Evolutionary conservation across 1,284 basidiomycete species (phyloP).

Genomic region (Pholiota adiposa): DNA sequence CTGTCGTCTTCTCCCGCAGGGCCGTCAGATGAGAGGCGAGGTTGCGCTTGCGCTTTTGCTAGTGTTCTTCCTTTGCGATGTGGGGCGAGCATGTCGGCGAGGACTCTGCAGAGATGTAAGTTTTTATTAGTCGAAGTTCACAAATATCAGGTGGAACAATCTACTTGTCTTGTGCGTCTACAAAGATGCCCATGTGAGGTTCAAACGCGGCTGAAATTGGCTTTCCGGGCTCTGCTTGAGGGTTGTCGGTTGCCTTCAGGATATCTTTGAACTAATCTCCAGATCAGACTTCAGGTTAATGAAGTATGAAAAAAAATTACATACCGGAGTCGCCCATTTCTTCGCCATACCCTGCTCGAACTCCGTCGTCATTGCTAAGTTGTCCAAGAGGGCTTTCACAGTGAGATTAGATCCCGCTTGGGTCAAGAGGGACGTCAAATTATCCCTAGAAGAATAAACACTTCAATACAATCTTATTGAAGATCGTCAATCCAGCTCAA

Average conservation of each 20-base stretch:
- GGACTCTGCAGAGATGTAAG: conserved; percentile 50
- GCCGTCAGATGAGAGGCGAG: conserved; percentile 73
- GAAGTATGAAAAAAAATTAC: conserved; percentile 29
- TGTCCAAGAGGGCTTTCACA: conserved; percentile 82
- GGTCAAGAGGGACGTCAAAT: conserved; percentile 66
- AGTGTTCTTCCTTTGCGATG: conserved; percentile 63
- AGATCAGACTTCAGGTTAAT: background rate
- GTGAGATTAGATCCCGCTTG: conserved; percentile 75
- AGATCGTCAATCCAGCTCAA: background rate
- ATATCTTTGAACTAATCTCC: conserved; percentile 61
- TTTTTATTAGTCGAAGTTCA: background rate
- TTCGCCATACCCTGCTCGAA: conserved; percentile 83
- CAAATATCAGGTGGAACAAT: conserved; percentile 22
- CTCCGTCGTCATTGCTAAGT: conserved; percentile 83
- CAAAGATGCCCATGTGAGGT: conserved; percentile 89
- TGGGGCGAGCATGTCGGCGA: conserved; percentile 81
- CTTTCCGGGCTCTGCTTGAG: conserved; percentile 54
- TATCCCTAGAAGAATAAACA: conserved; percentile 63
- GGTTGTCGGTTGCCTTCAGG: conserved; percentile 52
- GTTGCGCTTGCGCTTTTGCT: conserved; percentile 37
- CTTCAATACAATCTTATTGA: no score
- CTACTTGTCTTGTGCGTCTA: conserved; percentile 95
- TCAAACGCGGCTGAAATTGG: conserved; percentile 90
- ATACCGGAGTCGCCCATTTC: conserved; percentile 79
- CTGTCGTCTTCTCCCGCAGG: conserved; percentile 48